Percentiles rank a stretch among this genome's conserved stretches.
phyloP scores from a whole-genome alignment of 768 basidiomycete species.

The Imleria badia region DNA sequence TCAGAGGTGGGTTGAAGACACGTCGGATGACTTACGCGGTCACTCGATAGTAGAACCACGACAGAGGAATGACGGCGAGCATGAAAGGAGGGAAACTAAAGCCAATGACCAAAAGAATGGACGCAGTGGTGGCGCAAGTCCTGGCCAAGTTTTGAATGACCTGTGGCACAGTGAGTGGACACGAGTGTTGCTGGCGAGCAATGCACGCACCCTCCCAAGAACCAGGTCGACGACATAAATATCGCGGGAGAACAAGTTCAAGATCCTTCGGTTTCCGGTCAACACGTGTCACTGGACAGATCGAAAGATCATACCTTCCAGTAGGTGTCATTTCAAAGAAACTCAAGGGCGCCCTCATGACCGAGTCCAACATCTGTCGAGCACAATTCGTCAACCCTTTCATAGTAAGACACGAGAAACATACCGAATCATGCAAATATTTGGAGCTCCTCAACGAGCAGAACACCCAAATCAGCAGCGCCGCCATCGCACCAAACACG shows the following conservation, averaged over 20 bases:
- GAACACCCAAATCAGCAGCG: constrained; percentile 72
- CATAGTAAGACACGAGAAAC: too few relatives aligned
- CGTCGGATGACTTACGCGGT: constrained; percentile 57
- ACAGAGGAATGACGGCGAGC: constrained; percentile 71
- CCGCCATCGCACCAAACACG: constrained; percentile 50
- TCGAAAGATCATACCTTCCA: constrained; percentile 53
- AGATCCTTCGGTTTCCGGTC: constrained; percentile 46
- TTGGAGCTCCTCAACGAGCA: constrained; percentile 74
- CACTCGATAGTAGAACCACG: constrained; percentile 76
- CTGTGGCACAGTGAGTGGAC: constrained; percentile 19
- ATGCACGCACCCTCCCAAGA: constrained; percentile 55
- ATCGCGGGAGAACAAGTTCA: constrained; percentile 92
- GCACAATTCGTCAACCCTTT: too few relatives aligned
- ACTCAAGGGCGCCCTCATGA: constrained; percentile 80
- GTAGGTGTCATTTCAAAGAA: constrained; percentile 92
- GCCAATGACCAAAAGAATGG: constrained; percentile 72
- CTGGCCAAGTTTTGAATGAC: constrained; percentile 72
- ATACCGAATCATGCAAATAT: constrained; percentile 72
- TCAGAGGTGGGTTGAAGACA: background rate
- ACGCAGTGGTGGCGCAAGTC: constrained; percentile 57
- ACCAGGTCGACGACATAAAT: constrained; percentile 84
- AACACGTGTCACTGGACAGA: background rate
- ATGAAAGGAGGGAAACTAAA: constrained; percentile 82
- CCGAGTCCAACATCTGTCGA: constrained; percentile 78
- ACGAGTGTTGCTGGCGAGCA: background rate